A percentile compares a stretch with the other conserved stretches of the same genome.
phyloP scores from a whole-genome alignment of 1,284 basidiomycete species.

The Ceratobasidium sp. region DNA sequence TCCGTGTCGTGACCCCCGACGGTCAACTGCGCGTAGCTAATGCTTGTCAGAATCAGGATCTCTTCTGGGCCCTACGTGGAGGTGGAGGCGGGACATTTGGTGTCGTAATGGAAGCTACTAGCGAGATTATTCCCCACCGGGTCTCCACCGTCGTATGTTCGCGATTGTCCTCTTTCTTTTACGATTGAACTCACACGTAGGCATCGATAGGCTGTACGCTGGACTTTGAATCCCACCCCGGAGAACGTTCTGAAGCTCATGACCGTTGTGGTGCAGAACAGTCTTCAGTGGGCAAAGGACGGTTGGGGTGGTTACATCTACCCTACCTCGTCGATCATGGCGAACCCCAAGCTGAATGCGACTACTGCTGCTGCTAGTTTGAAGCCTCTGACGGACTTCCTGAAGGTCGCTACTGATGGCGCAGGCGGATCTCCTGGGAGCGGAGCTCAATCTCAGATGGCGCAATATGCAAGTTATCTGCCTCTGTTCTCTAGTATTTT shows the following conservation, averaged over 20 bases:
- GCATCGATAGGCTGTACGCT: background rate
- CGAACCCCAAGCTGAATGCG: conserved; percentile 22
- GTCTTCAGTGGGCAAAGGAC: conserved; percentile 32
- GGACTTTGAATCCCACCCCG: conserved; percentile 1
- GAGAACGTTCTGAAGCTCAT: conserved; percentile 6
- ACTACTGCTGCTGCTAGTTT: conserved; percentile 6
- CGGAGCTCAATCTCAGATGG: background rate
- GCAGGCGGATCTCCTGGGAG: background rate
- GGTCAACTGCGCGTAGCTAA: conserved; percentile 58
- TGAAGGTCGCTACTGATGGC: background rate
- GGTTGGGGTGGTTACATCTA: conserved; percentile 44
- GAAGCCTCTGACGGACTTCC: conserved; percentile 20
- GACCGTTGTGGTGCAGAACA: background rate
- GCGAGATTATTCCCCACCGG: conserved; percentile 15
- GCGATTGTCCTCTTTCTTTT: background rate
- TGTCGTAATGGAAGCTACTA: conserved; percentile 22
- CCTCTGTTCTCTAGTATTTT: background rate
- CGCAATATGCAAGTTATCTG: background rate
- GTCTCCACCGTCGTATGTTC: conserved; percentile 6
- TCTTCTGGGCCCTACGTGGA: conserved; percentile 63
- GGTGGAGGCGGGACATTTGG: conserved; percentile 40
- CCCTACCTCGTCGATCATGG: conserved; percentile 14
- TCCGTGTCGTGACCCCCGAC: conserved; percentile 62
- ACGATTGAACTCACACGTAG: no score
- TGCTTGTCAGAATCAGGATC: conserved; percentile 54